Evolutionary conservation across 768 basidiomycete genomes (phyloP).

Genomic region (Leccinellum albellum): DNA sequence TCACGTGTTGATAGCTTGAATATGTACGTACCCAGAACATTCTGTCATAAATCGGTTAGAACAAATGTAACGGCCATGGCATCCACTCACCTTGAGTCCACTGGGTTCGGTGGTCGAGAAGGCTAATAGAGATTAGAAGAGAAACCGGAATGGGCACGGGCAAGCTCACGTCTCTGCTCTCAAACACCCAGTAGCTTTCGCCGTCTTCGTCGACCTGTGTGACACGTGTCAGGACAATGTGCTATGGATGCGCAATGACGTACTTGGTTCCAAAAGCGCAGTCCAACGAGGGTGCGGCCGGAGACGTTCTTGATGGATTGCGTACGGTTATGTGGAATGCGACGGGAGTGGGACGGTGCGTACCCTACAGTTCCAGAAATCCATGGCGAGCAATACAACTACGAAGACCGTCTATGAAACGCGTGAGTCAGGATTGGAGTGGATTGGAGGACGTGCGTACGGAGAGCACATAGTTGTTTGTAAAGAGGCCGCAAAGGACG

Average conservation of each 20-base stretch:
- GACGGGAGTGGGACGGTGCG: slow-evolving; percentile 15
- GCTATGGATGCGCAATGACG: neutral
- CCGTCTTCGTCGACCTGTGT: slow-evolving; percentile 90
- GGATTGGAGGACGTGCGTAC: slow-evolving; percentile 42
- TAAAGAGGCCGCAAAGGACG: slow-evolving; percentile 88
- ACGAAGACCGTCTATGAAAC: slow-evolving; percentile 73
- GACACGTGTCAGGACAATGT: neutral
- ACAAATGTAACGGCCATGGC: slow-evolving; percentile 2
- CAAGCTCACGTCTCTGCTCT: slow-evolving; percentile 82
- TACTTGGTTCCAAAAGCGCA: slow-evolving; percentile 97
- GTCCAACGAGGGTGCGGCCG: slow-evolving; percentile 87
- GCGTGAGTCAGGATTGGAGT: neutral
- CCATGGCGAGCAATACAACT: slow-evolving; percentile 91
- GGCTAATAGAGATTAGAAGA: slow-evolving; percentile 48
- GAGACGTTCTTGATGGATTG: slow-evolving; percentile 70
- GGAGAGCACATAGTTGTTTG: slow-evolving; percentile 88
- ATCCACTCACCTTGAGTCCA: slow-evolving; percentile 75
- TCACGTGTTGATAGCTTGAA: slow-evolving; percentile 2
- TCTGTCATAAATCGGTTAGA: slow-evolving; percentile 38
- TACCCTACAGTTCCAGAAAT: slow-evolving; percentile 98
- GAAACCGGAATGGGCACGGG: neutral
- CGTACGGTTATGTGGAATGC: slow-evolving; percentile 1
- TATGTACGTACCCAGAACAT: slow-evolving; percentile 81
- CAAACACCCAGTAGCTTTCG: slow-evolving; percentile 96
- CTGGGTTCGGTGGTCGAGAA: slow-evolving; percentile 80